Conservation (phyloP, 2,329 filamentous ascomycete genomes). For the Stemphylium lycopersici region DNA sequence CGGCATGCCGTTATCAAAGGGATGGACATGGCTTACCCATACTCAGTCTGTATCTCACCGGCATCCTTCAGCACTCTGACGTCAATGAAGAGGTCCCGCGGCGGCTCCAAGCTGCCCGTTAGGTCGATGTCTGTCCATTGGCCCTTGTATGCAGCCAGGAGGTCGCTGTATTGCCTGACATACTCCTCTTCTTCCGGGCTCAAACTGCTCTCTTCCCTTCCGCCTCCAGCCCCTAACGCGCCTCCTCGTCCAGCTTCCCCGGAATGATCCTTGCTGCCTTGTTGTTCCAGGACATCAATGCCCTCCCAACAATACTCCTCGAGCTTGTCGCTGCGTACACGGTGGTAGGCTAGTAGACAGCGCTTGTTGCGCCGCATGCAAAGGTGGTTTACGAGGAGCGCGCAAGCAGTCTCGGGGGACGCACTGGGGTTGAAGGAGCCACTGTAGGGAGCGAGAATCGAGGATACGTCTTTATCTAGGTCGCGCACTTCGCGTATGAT, state of each 20-base stretch:
- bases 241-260: conserved; percentile 46
- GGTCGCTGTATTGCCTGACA: conserved; percentile 85
- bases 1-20: neutral
- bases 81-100: conserved; percentile 95
- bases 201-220: conserved; percentile 71
- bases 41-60: conserved; percentile 98
- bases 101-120: conserved; percentile 90
- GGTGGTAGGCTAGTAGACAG: conserved; percentile 92
- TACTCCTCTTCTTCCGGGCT: conserved; percentile 98
- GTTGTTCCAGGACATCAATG: conserved; percentile 76
- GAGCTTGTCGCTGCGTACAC: conserved; percentile 85
- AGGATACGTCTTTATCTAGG: conserved; percentile 82
- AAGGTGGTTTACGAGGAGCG: conserved; percentile 89
- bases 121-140: conserved; percentile 98
- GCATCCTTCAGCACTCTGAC: conserved; percentile 95
- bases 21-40: conserved; percentile 70
- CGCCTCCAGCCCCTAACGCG: conserved; percentile 51
- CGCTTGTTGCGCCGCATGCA: conserved; percentile 96
- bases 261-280: conserved; percentile 30
- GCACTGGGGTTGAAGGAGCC: conserved; percentile 83
- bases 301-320: conserved; percentile 95
- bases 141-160: conserved; percentile 95
- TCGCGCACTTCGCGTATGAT: conserved; percentile 92
- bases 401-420: conserved; percentile 84
- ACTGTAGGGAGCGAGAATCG: conserved; percentile 80